Base-by-base conservation (phyloP, 208 protist genomes). In the Vickermania spadyakhi region DNA sequence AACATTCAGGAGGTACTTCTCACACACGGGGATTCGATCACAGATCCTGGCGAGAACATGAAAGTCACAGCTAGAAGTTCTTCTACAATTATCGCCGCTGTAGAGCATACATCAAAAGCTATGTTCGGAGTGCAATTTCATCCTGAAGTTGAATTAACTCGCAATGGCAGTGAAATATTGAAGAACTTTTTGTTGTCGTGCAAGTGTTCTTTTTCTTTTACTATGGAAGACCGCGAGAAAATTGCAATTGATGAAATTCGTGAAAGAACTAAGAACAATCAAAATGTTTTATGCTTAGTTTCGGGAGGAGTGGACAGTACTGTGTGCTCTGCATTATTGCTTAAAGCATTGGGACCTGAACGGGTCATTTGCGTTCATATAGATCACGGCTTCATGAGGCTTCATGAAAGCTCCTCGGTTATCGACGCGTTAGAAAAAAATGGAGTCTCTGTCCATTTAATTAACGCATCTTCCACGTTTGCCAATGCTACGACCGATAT, bases 331-430 rank as follows among this genome's bases (percentile, higher is more conserved):
- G 94, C 97, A 31, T 77, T 99, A 7, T 69, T 99, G 1, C 59
- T 88, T 22, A 96, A 97, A 73, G 97, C 97, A 2, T 52, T 99
- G 14, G 96, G 96, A 3, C 75, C 89, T 2, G 90, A 98, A 52
- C 77, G 91, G 14, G 86, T 99, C 5, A 67, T 94, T n/a, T 97
- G 94, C 42, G 64, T 99, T n/a, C 97, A 98, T 74, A 93, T 99
- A 45, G 96, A 99, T 68, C 96, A 99, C 73, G 98, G 98, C 23
- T 98, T 99, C 70, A 98, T 99, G 96, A 81, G 98, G 18, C 70
- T 86, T 49, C 41, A 93, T 26, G 98, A 99, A 68, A 96, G 83
- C 52, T 64, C 56, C 52, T 58, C 91, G 45, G 85, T 93, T n/a
- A 66, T 93, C 3, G 72, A 71, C 1, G 96, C 93, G 4, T 77